Evolutionary conservation across 257 asterid species (phyloP).

Genomic region (Salvia rosmarinus): DNA sequence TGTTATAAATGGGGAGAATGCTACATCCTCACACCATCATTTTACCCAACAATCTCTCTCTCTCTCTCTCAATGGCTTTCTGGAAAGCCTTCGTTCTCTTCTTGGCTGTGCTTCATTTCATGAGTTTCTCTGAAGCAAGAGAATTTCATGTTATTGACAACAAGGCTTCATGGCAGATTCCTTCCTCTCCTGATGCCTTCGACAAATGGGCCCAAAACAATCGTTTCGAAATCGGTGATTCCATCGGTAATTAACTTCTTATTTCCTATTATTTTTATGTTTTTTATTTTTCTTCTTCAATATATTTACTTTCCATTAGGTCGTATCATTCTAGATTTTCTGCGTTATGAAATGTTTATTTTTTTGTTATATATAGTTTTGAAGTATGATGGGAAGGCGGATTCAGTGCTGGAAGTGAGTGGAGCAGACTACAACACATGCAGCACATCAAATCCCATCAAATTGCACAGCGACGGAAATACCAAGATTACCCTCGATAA

Average conservation of each 20-base stretch:
- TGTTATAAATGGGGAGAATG: slow-evolving; percentile 30
- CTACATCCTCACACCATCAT: neutral
- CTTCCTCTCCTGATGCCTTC: slow-evolving; percentile 52
- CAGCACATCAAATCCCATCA: slow-evolving; percentile 47
- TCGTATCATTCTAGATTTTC: neutral
- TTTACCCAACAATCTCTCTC: neutral
- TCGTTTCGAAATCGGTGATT: slow-evolving; percentile 64
- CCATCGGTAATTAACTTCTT: slow-evolving; percentile 42
- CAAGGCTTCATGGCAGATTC: slow-evolving; percentile 53
- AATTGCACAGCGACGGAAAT: slow-evolving; percentile 47
- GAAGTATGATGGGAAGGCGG: slow-evolving; percentile 54
- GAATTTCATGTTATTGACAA: slow-evolving; percentile 42
- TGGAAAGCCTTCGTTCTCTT: slow-evolving; percentile 33
- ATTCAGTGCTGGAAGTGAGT: slow-evolving; percentile 55
- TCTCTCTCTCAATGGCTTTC: slow-evolving; percentile 41
- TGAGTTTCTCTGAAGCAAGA: slow-evolving; percentile 42
- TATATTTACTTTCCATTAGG: neutral
- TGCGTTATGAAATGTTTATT: neutral
- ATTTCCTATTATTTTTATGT: neutral
- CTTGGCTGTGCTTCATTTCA: slow-evolving; percentile 32
- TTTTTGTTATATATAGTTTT: slow-evolving; percentile 38
- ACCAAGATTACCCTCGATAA: slow-evolving; percentile 44
- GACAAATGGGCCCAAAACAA: slow-evolving; percentile 51
- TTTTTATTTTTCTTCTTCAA: neutral
- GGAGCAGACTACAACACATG: slow-evolving; percentile 51